Base-by-base conservation (phyloP, 371 early-diverging fungal species). In the Syncephalastrum racemosum region DNA sequence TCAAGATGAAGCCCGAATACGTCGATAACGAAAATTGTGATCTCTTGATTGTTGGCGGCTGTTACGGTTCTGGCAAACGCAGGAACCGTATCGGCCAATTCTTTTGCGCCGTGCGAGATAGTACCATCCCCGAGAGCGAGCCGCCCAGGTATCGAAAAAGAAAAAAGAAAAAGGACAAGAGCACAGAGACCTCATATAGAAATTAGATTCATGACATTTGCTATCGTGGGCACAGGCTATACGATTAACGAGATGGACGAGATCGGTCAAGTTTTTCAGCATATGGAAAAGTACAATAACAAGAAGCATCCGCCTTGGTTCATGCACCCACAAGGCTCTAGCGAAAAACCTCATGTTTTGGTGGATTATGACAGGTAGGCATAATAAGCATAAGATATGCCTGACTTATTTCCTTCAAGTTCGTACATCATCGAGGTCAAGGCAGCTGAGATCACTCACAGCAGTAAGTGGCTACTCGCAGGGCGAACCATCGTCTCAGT, bases 1-100 rank as follows among this genome's bases (percentile, higher is more conserved):
- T 91, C 19, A 92, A 92, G 54, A 60, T 89, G 22, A 92, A 92
- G 56, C 88, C 93, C 0, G 88, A 88, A 22, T 91, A 89, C 55
- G 72, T 90, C 24, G 86, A 87, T 50, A 73, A 73, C 13, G 90
- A 92, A 24, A 85, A 83, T 50, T 66, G 89, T 41, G 91, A 92
- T 68, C 65, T 92, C 13, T 55, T 92, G 8, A 60, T 92, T 0
- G 80, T 92, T 44, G 79, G 80, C 16, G 81, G 74, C 1, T 72
- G 66, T 18, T 83, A 79, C 59, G 93, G 93, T 4, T 58, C 78
- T 16, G 90, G 93, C 14, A 55, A 73, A 18, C 73, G 87, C 13
- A 79, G 86, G 15, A 82, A 87, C 6, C 71, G 65, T 20, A 63
- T 91, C 4, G 73, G 85, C 10, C 80, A 81, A 25, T 88, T 90